Base-by-base conservation (phyloP, 768 basidiomycete genomes). In the Psilocybe cubensis region DNA sequence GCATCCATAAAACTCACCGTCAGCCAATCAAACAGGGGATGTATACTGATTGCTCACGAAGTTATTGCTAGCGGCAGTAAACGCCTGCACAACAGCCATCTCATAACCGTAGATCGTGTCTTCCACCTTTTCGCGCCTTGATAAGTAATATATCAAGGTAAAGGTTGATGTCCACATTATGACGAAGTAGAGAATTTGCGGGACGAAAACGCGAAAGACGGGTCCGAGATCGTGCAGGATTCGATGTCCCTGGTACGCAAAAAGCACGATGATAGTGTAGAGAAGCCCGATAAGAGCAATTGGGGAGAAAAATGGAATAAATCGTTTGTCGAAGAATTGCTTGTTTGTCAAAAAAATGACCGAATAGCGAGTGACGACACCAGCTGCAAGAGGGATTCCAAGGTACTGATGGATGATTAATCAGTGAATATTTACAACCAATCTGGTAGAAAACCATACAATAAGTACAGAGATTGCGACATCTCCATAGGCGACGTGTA, bases 131-230 rank as follows among this genome's bases (percentile, higher is more conserved):
- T 77, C 72, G 38, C 70, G 66, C 41, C 78, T 65, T 10, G 75
- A 69, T 14, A 86, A 73, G 58, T 72, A 78, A 65, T 76, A 87
- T 17, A 89, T 72, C n/a, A 83, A 62, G 27, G 69, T 70, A 61
- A 92, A 91, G 0, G 86, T 81, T 0, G 76, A 71, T 3, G 77
- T 75, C 88, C 90, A 94, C 84, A 93, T 89, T 70, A 92, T 70
- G 42, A 81, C 54, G 68, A 94, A 94, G 73, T 94, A 94, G 29
- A 90, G 74, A 21, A 91, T 74, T 76, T 92, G 80, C 1, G 93
- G 92, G 5, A 93, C 91, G 64, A 90, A 85, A 1, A 91, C 84
- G 17, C 92, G 83, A 72, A 94, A 93, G 2, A 92, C 90, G 4
- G 82, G 81, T 0, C 90, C 86, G 31, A 94, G 75, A 66, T 92